These are phyloP conservation scores for Ocimum tenuiflorum DNA, from an alignment of 257 asterid genomes.

Conservation along the genomic window DNA sequence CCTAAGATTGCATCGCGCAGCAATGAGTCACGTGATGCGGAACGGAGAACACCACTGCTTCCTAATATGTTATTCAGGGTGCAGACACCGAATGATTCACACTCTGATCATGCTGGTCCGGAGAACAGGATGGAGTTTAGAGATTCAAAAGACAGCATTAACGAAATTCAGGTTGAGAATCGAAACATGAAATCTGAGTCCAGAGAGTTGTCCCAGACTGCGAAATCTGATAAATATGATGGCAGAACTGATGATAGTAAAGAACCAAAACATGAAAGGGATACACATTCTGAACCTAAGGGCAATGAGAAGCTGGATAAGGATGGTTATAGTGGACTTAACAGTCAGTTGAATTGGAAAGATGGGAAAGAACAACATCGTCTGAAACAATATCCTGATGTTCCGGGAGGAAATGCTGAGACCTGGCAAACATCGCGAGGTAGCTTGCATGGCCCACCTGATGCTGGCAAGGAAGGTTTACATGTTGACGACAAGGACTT, in stretches of 20 bases:
- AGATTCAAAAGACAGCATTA: constrained; percentile 49
- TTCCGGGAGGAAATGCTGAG: constrained; percentile 47
- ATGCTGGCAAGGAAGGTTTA: constrained; percentile 51
- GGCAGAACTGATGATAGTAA: constrained; percentile 58
- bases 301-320: constrained; percentile 55
- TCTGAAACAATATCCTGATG: constrained; percentile 54
- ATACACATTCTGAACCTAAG: constrained; percentile 50
- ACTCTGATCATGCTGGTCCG: constrained; percentile 46
- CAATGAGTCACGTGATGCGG: constrained; percentile 61
- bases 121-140: constrained; percentile 60
- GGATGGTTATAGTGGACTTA: constrained; percentile 49
- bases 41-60: constrained; percentile 59
- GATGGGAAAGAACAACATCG: constrained; percentile 56
- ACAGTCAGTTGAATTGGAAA: constrained; percentile 56
- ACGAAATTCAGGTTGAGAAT: constrained; percentile 55
- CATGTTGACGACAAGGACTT: constrained; percentile 45
- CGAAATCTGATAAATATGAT: constrained; percentile 52
- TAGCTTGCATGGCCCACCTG: constrained; percentile 47
- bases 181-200: constrained; percentile 54
- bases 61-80: constrained; percentile 52
- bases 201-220: constrained; percentile 51
- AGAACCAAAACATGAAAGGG: constrained; percentile 59
- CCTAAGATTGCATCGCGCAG: constrained; percentile 58
- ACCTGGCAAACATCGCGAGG: constrained; percentile 52
- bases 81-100: constrained; percentile 50